Conservation (phyloP, 805 yeast species). For the Saccharomycopsis sp. region DNA sequence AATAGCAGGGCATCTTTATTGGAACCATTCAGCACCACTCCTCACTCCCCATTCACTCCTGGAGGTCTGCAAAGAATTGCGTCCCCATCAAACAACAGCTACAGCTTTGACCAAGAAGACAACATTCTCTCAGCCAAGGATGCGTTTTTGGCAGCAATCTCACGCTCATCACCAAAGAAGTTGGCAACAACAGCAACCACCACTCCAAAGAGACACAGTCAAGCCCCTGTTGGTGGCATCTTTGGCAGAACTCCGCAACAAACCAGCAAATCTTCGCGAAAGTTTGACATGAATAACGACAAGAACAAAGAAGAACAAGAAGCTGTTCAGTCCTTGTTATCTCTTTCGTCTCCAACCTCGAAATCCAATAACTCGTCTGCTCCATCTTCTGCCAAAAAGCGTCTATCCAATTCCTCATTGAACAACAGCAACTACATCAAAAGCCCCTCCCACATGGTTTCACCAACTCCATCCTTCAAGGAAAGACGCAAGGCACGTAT, state of each 20-base stretch:
- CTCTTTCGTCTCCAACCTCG: conserved; percentile 13
- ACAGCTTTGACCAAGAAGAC: conserved; percentile 19
- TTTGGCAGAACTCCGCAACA: not conserved
- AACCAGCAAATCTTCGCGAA: not conserved
- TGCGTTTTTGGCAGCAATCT: conserved; percentile 19
- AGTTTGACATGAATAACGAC: not conserved
- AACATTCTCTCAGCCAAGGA: conserved; percentile 18
- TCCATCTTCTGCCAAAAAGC: too few relatives aligned
- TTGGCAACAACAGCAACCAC: not conserved
- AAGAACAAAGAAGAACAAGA: conserved; percentile 19
- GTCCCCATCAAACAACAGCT: not conserved
- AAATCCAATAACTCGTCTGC: too few relatives aligned
- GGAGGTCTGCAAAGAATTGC: not conserved
- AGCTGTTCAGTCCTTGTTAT: conserved; percentile 19
- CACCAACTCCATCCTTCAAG: too few relatives aligned
- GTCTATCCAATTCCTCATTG: too few relatives aligned
- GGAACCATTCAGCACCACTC: conserved; percentile 20
- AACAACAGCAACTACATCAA: too few relatives aligned
- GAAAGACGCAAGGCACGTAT: too few relatives aligned
- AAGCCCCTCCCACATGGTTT: too few relatives aligned
- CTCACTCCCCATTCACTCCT: not conserved
- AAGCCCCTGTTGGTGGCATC: too few relatives aligned
- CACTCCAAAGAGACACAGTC: too few relatives aligned
- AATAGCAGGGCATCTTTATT: conserved; percentile 4
- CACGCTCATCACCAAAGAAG: conserved; percentile 12